Percentiles rank a stretch among this genome's conserved stretches.
These are phyloP conservation scores for Teunomyces barrocoloradensis DNA, from an alignment of 805 yeast genomes.

Conservation along the genomic window DNA sequence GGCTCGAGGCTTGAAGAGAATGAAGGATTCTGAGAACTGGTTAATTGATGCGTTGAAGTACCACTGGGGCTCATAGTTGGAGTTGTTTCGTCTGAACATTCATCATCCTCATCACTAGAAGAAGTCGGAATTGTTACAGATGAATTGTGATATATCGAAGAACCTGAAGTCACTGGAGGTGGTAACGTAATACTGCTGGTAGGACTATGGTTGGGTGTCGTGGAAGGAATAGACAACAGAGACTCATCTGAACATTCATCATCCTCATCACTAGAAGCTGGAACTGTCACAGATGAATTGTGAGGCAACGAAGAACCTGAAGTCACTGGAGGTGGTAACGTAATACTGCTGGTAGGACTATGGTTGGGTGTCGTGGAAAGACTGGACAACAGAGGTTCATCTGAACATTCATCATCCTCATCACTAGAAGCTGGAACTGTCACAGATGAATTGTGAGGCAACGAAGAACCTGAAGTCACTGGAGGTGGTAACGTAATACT, in stretches of 20 bases:
- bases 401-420: constrained; percentile 7
- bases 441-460: not conserved
- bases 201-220: not conserved
- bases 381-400: not conserved
- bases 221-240: not conserved
- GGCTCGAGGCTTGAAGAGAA: not conserved
- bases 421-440: constrained; percentile 6
- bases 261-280: constrained; percentile 7
- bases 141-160: not conserved
- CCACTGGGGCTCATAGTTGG: constrained; percentile 1
- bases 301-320: not conserved
- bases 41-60: not conserved
- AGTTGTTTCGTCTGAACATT: constrained; percentile 4
- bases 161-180: not conserved
- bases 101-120: constrained; percentile 7
- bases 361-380: not conserved
- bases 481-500: not conserved
- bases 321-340: not conserved
- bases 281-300: not conserved
- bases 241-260: constrained; percentile 6
- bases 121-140: constrained; percentile 2
- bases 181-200: not conserved
- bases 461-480: not conserved
- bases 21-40: not conserved
- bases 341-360: not conserved